Evolutionary conservation across 2,329 filamentous ascomycete genomes (phyloP), one percentile per base, ranked within the genome.

Genomic region (Fusarium hainanense): DNA sequence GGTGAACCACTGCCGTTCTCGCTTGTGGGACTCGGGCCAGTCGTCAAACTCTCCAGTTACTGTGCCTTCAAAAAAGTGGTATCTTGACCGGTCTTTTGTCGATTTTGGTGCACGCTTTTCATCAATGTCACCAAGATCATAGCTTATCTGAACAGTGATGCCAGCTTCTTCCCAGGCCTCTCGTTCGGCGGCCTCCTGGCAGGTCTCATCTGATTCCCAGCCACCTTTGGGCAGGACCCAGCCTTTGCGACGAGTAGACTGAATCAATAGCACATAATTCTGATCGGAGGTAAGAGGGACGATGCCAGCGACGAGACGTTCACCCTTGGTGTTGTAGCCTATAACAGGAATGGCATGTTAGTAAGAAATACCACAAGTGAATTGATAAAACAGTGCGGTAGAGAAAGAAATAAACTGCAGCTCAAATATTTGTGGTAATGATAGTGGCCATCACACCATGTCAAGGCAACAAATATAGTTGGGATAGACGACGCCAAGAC

Each of bases 131-230:
- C 94, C 94, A 52, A 99, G 87, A 79, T 97, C 93, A 78, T 91
- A 92, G 75, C 92, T 90, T 79, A 98, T 90, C 63, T 88, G 91
- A 80, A 95, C 92, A 75, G 92, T 86, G 76, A 98, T 97, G 76
- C 96, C 96, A 43, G 94, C 96, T 83, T 98, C 96, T 83, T 98
- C 96, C 96, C 96, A 98, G 66, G 96, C 96, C 81, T 99, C 96
- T 73, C 96, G 85, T 85, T 91, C 82, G 58, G 96, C 96, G 60
- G 96, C 93, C 79, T 95, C 88, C 67, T 92, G 89, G 69, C 93
- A 96, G 67, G 90, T 88, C 82, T 99, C 96, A 81, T 99, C 96
- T 34, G 90, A 91, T 81, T 99, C 96, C 94, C 96, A 99, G 65
- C 96, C 96, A 77, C 96, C 96, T 80, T 99, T 99, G 65, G 96